Evolutionary conservation across 2,329 filamentous ascomycete genomes (phyloP).

Genomic region (Cladosporium sp.): DNA sequence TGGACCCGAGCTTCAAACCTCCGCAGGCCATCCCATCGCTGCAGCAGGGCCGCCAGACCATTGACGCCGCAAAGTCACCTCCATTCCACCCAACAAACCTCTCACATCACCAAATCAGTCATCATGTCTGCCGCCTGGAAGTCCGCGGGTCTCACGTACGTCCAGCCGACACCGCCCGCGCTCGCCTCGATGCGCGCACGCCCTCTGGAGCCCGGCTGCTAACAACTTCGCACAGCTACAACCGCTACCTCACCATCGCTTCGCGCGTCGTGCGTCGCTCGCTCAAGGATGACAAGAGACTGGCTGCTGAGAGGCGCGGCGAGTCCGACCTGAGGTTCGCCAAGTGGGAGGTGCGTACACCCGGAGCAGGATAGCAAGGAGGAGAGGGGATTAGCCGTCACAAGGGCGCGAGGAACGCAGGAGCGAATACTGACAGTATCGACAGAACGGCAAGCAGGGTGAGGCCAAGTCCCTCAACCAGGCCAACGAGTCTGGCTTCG

Average conservation of each 20-base stretch:
- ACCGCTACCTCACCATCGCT: conserved; percentile 96
- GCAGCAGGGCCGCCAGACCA: background rate
- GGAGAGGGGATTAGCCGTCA: background rate
- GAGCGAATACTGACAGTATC: background rate
- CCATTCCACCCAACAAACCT: conserved; percentile 4
- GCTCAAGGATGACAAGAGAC: conserved; percentile 89
- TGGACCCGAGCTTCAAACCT: background rate
- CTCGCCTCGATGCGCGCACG: background rate
- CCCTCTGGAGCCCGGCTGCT: background rate
- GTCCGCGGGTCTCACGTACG: conserved; percentile 92
- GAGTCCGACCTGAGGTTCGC: conserved; percentile 83
- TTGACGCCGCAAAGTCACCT: conserved; percentile 12
- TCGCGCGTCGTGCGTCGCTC: conserved; percentile 92
- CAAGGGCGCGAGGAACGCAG: background rate
- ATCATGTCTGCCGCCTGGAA: conserved; percentile 98
- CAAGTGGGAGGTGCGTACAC: conserved; percentile 82
- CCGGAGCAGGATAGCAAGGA: conserved; percentile 12
- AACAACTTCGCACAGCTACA: conserved; percentile 65
- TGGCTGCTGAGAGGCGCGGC: conserved; percentile 81
- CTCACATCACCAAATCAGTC: conserved; percentile 32
- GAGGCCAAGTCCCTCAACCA: conserved; percentile 66
- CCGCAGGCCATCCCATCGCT: background rate
- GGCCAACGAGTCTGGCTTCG: conserved; percentile 47
- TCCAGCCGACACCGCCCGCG: conserved; percentile 20
- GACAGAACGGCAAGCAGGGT: conserved; percentile 91